A percentile compares a stretch with the other conserved stretches of the same genome.
Conservation (phyloP, 345 rosid species). For the Citrus unshiu region DNA sequence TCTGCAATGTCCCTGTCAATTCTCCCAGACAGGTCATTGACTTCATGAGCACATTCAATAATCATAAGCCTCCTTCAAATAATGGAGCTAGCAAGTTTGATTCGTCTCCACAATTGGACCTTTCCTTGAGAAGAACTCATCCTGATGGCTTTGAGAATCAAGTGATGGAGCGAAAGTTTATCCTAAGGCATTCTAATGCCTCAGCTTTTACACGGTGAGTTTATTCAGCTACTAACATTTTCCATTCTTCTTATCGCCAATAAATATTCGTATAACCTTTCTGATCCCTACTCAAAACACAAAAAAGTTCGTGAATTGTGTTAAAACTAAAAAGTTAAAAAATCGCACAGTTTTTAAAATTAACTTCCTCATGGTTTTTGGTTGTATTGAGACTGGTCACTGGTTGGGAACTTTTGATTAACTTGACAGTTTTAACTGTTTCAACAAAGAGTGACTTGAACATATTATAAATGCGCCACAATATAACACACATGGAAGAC, state of each 20-base stretch:
- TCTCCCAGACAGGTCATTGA: constrained; percentile 59
- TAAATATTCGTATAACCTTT: background rate
- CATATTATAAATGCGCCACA: background rate
- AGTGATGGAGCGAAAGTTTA: constrained; percentile 41
- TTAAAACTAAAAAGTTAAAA: background rate
- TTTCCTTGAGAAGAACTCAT: constrained; percentile 62
- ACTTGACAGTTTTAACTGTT: background rate
- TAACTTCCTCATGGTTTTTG: background rate
- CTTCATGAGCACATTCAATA: constrained; percentile 62
- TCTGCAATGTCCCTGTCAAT: constrained; percentile 16
- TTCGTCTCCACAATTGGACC: constrained; percentile 58
- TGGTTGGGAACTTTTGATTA: background rate
- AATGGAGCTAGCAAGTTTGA: constrained; percentile 33
- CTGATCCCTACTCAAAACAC: background rate
- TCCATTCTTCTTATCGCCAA: background rate
- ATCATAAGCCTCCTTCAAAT: constrained; percentile 28
- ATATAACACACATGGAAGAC: background rate
- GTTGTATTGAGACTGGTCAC: background rate
- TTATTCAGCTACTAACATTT: constrained; percentile 1
- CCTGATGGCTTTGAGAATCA: constrained; percentile 37
- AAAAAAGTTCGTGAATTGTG: background rate
- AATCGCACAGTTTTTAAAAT: no score
- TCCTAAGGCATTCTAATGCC: constrained; percentile 69
- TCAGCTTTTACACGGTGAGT: constrained; percentile 84
- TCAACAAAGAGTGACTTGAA: background rate